Evolutionary conservation across 2,329 filamentous ascomycete species (phyloP), one percentile per base, ranked within the genome.

Genomic region (Xylariaceae sp.): DNA sequence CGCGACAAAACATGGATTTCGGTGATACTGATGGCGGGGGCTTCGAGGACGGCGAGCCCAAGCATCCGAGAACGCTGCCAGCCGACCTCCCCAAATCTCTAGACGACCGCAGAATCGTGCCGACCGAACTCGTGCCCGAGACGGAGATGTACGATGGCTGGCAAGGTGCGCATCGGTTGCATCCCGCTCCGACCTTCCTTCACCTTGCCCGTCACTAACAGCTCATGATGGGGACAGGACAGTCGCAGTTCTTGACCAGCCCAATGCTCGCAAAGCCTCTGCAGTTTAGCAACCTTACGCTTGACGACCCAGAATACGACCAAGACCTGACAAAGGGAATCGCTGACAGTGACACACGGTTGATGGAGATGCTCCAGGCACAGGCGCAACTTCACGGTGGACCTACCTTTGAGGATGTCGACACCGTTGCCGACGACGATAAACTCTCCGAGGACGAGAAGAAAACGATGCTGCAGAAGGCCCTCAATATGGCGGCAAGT

Each of bases 81-180:
- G 68, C 76, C 51, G 92, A 98, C 64, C 76, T 98, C 24, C 92
- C 92, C 9, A 92, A 78, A 51, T 95, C 89, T 9, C 76, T 98
- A 39, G 84, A 98, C 62, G 92, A 98, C 68, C 80, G 92, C 44
- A 78, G 82, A 52, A 73, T 73, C 55, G 75, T 84, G 23, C 76
- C 81, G 3, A 71, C 69, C 32, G 79, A 82, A 46, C 76, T 81
- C 48, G 74, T 84, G 40, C 73, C 74, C 27, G 92, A 97, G 70
- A 95, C 89, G 28, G 92, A 97, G 70, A 88, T 96, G 69, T 98
- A 97, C 63, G 92, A 98, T 74, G 92, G 88, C 52, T 98, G 92
- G 92, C 88, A 97, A 81, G 90, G 90, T 73, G 51, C 46, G 69
- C 67, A 42, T 43, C 38, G 38, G 41, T 39, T 41, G 34, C 44